Evolutionary conservation across 257 asterid genomes (phyloP), one percentile per base, ranked within the genome.

Genomic region (Solanum sejunctum): DNA sequence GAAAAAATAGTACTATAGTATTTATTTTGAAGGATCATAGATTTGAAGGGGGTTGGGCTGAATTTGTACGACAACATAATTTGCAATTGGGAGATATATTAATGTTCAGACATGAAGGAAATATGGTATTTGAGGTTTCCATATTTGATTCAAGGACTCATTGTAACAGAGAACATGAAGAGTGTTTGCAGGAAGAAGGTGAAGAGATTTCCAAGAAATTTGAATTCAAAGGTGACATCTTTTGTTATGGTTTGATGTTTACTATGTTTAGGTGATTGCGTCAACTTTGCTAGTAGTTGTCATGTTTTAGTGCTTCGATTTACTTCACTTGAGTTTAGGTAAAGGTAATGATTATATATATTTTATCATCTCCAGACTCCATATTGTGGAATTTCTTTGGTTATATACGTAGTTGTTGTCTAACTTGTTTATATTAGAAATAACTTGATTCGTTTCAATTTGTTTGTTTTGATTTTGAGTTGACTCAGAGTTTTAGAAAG

Each of bases 61-160:
- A 26, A 16, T 86, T 86, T 60, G 78, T 15, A 3, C 16, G 21
- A 10, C 80, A 86, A 2, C 18, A 86, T 28, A 56, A 9, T 82
- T 82, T 86, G 83, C 66, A 82, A 9, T 60, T 71, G 23, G 88
- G 88, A 18, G 80, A 86, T 51, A 5, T 86, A 10, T 47, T 82
- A 47, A 64, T 82, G 15, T 86, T 86, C 28, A 70, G 69, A 51
- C 80, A 86, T 70, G 83, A 86, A 86, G 85, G 88, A 17, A 20
- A 86, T 3, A 86, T 45, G 85, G 79, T 70, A 58, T 86, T 86
- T 58, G 84, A 86, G 3, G 80, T 82, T 1, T 15, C 10, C 3
- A n/a, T 86, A 1, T 82, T 82, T 61, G 84, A 72, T n/a, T 61
- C 83, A 15, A 36, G 39, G 39, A 86, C 69, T 64, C 52, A 26